Percentiles rank a stretch among this genome's conserved stretches.
phyloP scores from a whole-genome alignment of 129 eudicot species.

The Erigeron canadensis region DNA sequence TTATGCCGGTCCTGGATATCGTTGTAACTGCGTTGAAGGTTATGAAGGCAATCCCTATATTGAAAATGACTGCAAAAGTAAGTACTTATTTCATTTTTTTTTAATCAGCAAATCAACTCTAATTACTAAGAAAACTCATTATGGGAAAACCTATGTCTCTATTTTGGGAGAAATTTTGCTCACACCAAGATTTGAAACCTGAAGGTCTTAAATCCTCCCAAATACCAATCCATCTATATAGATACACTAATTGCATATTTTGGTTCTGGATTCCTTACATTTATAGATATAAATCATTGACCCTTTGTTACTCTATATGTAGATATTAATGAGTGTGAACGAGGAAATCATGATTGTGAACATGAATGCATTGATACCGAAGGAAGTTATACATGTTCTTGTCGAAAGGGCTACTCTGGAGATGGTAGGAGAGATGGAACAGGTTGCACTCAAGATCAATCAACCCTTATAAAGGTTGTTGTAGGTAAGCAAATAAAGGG shows the following conservation, averaged over 20 bases:
- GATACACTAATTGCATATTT: neutral
- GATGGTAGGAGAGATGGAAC: conserved; percentile 35
- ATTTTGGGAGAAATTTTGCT: too few species aligned
- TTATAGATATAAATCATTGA: conserved; percentile 1
- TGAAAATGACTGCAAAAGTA: conserved; percentile 37
- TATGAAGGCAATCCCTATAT: conserved; percentile 51
- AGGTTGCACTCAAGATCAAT: conserved; percentile 30
- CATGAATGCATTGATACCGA: conserved; percentile 26
- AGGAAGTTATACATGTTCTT: conserved; percentile 38
- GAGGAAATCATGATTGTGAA: neutral
- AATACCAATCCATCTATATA: too few species aligned
- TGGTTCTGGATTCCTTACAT: too few species aligned
- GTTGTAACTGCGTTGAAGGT: conserved; percentile 37
- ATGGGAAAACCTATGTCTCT: too few species aligned
- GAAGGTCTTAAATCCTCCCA: too few species aligned
- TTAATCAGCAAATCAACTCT: too few species aligned
- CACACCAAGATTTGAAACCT: too few species aligned
- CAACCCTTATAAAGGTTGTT: conserved; percentile 22
- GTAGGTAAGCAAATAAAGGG: conserved; percentile 14
- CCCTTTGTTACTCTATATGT: conserved; percentile 4
- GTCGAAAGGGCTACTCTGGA: conserved; percentile 42
- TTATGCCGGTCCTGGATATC: conserved; percentile 39
- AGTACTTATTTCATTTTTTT: neutral
- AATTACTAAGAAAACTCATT: too few species aligned
- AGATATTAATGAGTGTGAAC: conserved; percentile 31